These are phyloP conservation scores for Suhomyces kunorum DNA, from an alignment of 1,139 yeast genomes.

Conservation along the genomic window DNA sequence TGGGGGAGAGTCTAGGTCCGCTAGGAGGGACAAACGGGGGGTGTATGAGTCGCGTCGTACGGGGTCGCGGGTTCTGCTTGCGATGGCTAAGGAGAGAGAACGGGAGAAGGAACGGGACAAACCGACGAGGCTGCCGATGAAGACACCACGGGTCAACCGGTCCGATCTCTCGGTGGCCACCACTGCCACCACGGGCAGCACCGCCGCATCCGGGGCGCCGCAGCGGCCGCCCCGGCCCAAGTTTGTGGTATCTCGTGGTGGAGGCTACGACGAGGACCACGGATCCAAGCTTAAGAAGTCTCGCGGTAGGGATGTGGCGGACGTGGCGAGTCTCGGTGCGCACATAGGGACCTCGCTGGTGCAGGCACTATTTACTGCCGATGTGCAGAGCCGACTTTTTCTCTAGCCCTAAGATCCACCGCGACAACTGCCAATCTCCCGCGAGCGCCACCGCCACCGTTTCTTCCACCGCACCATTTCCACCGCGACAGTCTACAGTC, in stretches of 20 bases:
- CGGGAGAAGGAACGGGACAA: background rate
- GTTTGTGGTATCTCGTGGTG: background rate
- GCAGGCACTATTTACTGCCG: slow-evolving; percentile 25
- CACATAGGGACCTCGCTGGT: slow-evolving; percentile 18
- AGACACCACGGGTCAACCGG: slow-evolving; percentile 2
- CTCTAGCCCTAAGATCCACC: no score
- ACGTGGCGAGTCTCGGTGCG: slow-evolving; percentile 11
- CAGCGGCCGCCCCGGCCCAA: slow-evolving; percentile 1
- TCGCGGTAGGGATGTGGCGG: slow-evolving; percentile 14
- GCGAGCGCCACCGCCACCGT: no score
- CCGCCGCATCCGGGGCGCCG: background rate
- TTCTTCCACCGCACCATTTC: no score
- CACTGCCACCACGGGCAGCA: background rate
- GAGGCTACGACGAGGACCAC: slow-evolving; percentile 12
- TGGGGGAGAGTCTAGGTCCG: background rate
- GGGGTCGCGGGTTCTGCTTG: slow-evolving; percentile 1
- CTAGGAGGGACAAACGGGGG: slow-evolving; percentile 7
- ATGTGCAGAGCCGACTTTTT: slow-evolving; percentile 21
- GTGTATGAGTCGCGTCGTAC: slow-evolving; percentile 3
- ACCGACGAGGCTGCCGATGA: slow-evolving; percentile 5
- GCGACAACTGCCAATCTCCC: no score
- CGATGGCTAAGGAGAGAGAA: slow-evolving; percentile 5
- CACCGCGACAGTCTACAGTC: no score
- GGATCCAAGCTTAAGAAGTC: slow-evolving; percentile 11
- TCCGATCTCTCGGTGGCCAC: slow-evolving; percentile 1